These are phyloP conservation scores for Trichoderma reesei DNA, from an alignment of 495 filamentous ascomycete genomes.

Conservation along the genomic window DNA sequence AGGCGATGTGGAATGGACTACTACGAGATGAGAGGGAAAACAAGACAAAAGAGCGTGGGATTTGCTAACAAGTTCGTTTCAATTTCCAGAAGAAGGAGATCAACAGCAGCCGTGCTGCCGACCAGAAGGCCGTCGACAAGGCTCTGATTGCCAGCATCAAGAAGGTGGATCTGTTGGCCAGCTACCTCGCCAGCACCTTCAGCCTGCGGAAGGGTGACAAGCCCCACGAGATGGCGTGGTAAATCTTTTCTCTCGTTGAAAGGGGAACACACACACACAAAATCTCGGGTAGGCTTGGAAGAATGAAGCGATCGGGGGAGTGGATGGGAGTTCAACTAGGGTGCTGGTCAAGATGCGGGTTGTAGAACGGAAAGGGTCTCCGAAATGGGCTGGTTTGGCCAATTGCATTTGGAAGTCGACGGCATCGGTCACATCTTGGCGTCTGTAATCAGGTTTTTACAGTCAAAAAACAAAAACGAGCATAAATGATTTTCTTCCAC, in stretches of 20 bases:
- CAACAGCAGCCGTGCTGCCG: slow-evolving; percentile 75
- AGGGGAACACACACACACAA: neutral
- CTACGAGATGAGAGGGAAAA: neutral
- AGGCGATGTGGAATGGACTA: too few species aligned
- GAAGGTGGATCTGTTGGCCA: slow-evolving; percentile 81
- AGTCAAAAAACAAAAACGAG: slow-evolving; percentile 42
- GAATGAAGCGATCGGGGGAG: neutral
- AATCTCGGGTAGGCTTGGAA: neutral
- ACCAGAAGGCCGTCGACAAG: slow-evolving; percentile 98
- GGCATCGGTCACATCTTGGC: slow-evolving; percentile 48
- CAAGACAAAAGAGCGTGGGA: neutral
- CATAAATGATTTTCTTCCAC: slow-evolving; percentile 20
- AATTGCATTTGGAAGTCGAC: slow-evolving; percentile 48
- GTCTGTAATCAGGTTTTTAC: slow-evolving; percentile 50
- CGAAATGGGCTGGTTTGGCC: slow-evolving; percentile 41
- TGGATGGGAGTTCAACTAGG: slow-evolving; percentile 15
- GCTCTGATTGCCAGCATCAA: slow-evolving; percentile 82
- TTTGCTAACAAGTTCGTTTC: slow-evolving; percentile 19
- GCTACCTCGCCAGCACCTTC: slow-evolving; percentile 87
- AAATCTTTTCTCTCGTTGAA: slow-evolving; percentile 23
- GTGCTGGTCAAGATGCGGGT: slow-evolving; percentile 14
- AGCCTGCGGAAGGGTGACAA: slow-evolving; percentile 95
- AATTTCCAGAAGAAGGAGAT: slow-evolving; percentile 83
- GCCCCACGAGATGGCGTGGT: slow-evolving; percentile 96
- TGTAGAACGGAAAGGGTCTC: slow-evolving; percentile 32